Percentiles rank a stretch among this genome's conserved stretches.
Conservation (phyloP, 2,329 filamentous ascomycete species). For the Calonectria hongkongensis region DNA sequence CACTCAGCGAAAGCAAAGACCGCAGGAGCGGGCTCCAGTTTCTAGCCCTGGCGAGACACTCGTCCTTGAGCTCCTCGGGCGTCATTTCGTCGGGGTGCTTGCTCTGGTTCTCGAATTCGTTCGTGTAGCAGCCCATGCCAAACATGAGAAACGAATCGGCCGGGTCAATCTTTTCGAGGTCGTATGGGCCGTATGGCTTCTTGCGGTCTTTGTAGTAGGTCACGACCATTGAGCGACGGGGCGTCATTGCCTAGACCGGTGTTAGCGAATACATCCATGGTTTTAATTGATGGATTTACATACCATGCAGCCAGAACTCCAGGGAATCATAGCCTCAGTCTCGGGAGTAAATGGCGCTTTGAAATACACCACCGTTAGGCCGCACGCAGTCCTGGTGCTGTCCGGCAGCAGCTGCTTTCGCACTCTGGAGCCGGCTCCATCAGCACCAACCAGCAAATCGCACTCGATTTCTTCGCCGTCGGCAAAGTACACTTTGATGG, state of each 20-base stretch:
- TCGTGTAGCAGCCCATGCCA: not conserved
- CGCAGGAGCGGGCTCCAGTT: not conserved
- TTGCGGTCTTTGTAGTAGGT: not conserved
- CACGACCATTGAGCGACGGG: not conserved
- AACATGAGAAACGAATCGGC: slow-evolving; percentile 5
- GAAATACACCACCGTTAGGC: not conserved
- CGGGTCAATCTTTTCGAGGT: not conserved
- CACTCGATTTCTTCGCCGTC: not conserved
- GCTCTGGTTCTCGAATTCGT: slow-evolving; percentile 2
- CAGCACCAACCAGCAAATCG: not conserved
- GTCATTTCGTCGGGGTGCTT: slow-evolving; percentile 1
- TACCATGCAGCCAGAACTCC: not conserved
- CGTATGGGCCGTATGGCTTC: not conserved
- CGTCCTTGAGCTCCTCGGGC: not conserved
- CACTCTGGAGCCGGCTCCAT: not conserved
- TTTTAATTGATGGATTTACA: not conserved
- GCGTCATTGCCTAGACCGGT: not conserved
- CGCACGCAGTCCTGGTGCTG: not conserved
- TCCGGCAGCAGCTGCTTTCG: not conserved
- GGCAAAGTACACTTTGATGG: not conserved
- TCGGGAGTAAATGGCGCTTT: not conserved
- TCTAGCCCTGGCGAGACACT: not conserved
- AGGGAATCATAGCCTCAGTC: slow-evolving; percentile 1
- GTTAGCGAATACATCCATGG: not conserved
- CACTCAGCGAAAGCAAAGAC: not conserved